Evolutionary conservation across 768 basidiomycete genomes (phyloP).

Genomic region (Chlorophyllum brunneum): DNA sequence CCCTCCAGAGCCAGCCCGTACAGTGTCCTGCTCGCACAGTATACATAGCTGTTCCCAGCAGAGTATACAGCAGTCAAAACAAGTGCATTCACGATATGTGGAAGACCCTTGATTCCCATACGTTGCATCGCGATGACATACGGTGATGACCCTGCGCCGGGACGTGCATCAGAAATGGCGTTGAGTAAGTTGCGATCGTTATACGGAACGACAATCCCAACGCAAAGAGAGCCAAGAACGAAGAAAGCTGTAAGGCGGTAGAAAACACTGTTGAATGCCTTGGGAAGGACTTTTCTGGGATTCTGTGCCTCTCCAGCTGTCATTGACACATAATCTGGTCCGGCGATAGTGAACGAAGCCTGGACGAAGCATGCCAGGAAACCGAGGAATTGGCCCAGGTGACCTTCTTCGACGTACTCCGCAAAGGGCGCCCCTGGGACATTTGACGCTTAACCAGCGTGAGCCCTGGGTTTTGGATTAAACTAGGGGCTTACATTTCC

Average conservation of each 20-base stretch:
- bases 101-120: constrained; percentile 61
- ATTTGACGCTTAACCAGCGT: constrained; percentile 44
- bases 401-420: constrained; percentile 51
- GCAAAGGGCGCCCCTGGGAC: constrained; percentile 51
- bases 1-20: constrained; percentile 57
- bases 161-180: constrained; percentile 52
- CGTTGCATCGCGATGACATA: constrained; percentile 82
- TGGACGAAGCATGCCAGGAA: constrained; percentile 61
- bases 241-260: constrained; percentile 79
- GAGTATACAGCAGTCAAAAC: constrained; percentile 69
- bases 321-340: constrained; percentile 50
- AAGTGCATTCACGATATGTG: constrained; percentile 69
- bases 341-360: constrained; percentile 59
- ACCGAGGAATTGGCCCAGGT: constrained; percentile 55
- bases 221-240: constrained; percentile 63
- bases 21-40: constrained; percentile 51
- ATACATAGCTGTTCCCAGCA: constrained; percentile 68
- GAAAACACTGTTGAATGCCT: constrained; percentile 73
- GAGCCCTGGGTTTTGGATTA: not conserved
- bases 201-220: constrained; percentile 78
- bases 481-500: constrained; percentile 36
- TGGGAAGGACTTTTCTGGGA: constrained; percentile 68
- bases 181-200: constrained; percentile 54
- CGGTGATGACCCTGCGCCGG: constrained; percentile 63
- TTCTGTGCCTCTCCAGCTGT: constrained; percentile 70